Evolutionary conservation across 2,329 filamentous ascomycete species (phyloP).

Genomic region (Talaromyces funiculosus): DNA sequence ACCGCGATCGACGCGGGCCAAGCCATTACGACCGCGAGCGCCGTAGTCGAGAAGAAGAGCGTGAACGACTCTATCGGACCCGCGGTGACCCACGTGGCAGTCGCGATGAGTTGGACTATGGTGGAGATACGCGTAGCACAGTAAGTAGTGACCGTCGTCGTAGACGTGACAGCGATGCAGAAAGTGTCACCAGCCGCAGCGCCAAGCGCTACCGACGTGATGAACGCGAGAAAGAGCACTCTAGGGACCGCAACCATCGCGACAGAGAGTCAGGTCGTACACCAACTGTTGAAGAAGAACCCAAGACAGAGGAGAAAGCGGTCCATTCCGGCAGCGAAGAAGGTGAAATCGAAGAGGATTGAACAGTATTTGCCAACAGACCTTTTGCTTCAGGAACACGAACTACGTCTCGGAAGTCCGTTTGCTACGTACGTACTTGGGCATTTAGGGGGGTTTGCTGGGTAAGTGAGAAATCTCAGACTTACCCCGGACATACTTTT

Average conservation of each 20-base stretch:
- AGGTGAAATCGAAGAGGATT: slow-evolving; percentile 87
- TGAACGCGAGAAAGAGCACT: slow-evolving; percentile 34
- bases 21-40: slow-evolving; percentile 72
- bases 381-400: not conserved
- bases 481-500: not conserved
- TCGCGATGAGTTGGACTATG: slow-evolving; percentile 86
- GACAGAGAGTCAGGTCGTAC: slow-evolving; percentile 46
- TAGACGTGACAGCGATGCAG: slow-evolving; percentile 71
- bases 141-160: slow-evolving; percentile 65
- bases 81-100: slow-evolving; percentile 75
- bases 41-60: slow-evolving; percentile 80
- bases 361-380: slow-evolving; percentile 5
- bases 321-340: slow-evolving; percentile 89
- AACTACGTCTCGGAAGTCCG: not conserved
- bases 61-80: slow-evolving; percentile 76
- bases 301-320: slow-evolving; percentile 41
- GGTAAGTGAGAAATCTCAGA: slow-evolving; percentile 8
- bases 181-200: slow-evolving; percentile 53
- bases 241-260: slow-evolving; percentile 31
- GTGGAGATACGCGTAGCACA: slow-evolving; percentile 58
- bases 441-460: slow-evolving; percentile 8
- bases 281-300: slow-evolving; percentile 25
- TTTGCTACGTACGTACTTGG: not conserved
- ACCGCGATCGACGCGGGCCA: slow-evolving; percentile 26
- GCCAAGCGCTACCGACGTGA: slow-evolving; percentile 53